phyloP scores from a whole-genome alignment of 495 filamentous ascomycete species.

The Penicillium riverlandense region DNA sequence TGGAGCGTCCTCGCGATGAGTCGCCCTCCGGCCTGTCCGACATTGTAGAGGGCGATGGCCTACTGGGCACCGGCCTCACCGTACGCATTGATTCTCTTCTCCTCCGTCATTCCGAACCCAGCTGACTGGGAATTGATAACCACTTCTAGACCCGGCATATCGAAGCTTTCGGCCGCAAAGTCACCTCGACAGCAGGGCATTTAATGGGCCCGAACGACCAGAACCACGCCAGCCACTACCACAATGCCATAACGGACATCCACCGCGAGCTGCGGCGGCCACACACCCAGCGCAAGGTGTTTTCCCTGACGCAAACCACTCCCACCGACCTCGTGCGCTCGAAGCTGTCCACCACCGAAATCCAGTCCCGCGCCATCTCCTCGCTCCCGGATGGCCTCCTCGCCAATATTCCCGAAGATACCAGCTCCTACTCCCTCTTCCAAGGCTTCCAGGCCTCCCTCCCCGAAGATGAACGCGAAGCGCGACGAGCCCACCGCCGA shows the following conservation, averaged over 20 bases:
- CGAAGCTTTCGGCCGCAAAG: conserved; percentile 90
- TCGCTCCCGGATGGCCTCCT: conserved; percentile 90
- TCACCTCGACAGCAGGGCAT: conserved; percentile 87
- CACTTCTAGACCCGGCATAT: conserved; percentile 66
- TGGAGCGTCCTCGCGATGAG: conserved; percentile 42
- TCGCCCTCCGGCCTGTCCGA: conserved; percentile 41
- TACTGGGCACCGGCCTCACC: conserved; percentile 47
- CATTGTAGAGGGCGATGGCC: conserved; percentile 40
- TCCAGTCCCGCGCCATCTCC: conserved; percentile 86
- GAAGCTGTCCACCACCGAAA: conserved; percentile 83
- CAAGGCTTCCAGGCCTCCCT: conserved; percentile 91
- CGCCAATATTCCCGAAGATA: conserved; percentile 73
- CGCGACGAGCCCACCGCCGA: conserved; percentile 59
- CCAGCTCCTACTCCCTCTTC: conserved; percentile 84
- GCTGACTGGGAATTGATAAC: not conserved
- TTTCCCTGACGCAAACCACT: conserved; percentile 78
- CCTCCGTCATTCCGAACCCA: conserved; percentile 2
- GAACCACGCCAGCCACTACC: conserved; percentile 51
- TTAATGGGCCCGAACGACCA: conserved; percentile 69
- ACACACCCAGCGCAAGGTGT: conserved; percentile 76
- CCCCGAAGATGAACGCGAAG: conserved; percentile 61
- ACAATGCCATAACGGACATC: conserved; percentile 80
- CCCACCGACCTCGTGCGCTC: conserved; percentile 90
- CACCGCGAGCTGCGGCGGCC: conserved; percentile 82
- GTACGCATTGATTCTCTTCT: conserved; percentile 23